Percentiles rank a stretch among this genome's conserved stretches.
Evolutionary conservation across 257 asterid species (phyloP).

Genomic region (Vinca minor): DNA sequence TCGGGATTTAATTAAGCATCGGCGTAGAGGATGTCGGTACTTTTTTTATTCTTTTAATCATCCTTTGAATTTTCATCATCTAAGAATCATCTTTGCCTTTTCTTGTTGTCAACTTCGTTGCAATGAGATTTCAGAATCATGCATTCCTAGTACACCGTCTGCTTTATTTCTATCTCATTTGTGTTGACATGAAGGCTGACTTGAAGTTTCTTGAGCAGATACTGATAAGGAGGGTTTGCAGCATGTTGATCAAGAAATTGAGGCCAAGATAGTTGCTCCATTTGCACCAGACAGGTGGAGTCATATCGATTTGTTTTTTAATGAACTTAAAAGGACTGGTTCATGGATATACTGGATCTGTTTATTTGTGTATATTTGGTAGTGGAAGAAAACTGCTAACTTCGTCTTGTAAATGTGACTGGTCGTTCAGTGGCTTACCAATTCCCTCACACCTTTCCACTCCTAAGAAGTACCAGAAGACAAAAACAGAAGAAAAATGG

Average conservation of each 20-base stretch:
- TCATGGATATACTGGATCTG: background rate
- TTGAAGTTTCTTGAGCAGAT: constrained; percentile 39
- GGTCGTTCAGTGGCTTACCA: background rate
- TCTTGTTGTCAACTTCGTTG: background rate
- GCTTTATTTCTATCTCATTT: background rate
- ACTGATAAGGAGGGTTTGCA: constrained; percentile 80
- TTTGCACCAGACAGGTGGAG: constrained; percentile 77
- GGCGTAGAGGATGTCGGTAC: constrained; percentile 99
- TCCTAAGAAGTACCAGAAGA: background rate
- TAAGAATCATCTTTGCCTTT: background rate
- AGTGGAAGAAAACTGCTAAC: background rate
- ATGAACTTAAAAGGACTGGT: background rate
- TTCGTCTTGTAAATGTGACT: background rate
- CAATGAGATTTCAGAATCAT: background rate
- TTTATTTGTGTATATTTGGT: background rate
- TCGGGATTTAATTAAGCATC: constrained; percentile 99
- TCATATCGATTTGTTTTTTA: constrained; percentile 4
- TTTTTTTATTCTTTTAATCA: constrained; percentile 47
- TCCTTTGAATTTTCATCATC: constrained; percentile 13
- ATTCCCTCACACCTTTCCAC: background rate
- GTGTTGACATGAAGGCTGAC: background rate
- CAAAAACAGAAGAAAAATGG: background rate
- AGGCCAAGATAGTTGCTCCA: constrained; percentile 67
- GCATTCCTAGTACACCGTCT: background rate
- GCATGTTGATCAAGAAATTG: constrained; percentile 80